These are phyloP conservation scores for Chaetomium strumarium DNA, from an alignment of 2,329 filamentous ascomycete species.

Conservation along the genomic window DNA sequence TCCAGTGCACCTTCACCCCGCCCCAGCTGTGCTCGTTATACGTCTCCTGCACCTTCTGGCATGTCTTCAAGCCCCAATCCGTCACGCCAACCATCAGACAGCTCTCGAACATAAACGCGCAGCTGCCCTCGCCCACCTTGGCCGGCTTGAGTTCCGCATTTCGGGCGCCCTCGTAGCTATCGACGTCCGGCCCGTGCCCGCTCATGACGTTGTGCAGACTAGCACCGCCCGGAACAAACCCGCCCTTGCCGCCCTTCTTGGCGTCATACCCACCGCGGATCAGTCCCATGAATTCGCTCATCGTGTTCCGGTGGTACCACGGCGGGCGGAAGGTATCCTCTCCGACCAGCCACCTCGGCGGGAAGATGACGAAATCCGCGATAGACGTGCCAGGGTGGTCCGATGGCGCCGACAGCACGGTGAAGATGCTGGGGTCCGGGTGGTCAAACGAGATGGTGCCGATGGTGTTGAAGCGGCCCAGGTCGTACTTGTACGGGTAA, in stretches of 20 bases:
- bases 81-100: conserved; percentile 66
- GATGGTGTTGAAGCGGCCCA: conserved; percentile 70
- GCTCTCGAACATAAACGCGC: conserved; percentile 66
- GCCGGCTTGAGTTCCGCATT: conserved; percentile 48
- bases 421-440: conserved; percentile 73
- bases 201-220: conserved; percentile 67
- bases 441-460: conserved; percentile 71
- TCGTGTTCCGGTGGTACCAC: conserved; percentile 66
- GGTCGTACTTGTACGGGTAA: conserved; percentile 76
- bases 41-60: conserved; percentile 52
- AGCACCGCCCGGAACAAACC: conserved; percentile 55
- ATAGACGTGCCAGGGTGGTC: conserved; percentile 56
- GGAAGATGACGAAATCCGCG: conserved; percentile 68
- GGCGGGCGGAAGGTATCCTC: conserved; percentile 67
- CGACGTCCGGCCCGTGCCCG: conserved; percentile 57
- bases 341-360: conserved; percentile 63
- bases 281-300: conserved; percentile 60
- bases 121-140: conserved; percentile 55
- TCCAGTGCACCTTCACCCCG: conserved; percentile 58
- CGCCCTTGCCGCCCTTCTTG: conserved; percentile 47
- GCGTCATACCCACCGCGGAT: conserved; percentile 57
- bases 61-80: conserved; percentile 60
- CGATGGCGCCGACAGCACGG: conserved; percentile 60
- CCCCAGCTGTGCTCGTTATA: conserved; percentile 83
- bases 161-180: conserved; percentile 51